Base-by-base conservation (phyloP, 805 yeast species). In the Candida golubevii region DNA sequence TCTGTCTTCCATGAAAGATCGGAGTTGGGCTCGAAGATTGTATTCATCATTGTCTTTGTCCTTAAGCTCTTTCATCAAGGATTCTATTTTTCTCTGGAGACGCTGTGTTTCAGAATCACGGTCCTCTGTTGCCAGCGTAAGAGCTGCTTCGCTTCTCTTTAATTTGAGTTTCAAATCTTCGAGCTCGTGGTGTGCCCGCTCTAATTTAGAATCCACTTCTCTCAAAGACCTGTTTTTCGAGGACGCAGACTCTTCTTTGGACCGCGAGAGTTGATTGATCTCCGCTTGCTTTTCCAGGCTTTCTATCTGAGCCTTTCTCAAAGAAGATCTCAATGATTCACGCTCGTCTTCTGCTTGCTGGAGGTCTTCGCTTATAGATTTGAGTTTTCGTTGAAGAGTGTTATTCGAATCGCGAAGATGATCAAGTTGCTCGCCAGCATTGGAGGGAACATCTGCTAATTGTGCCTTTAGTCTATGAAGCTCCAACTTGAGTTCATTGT, bases 21-120 rank as follows among this genome's bases (percentile, higher is more conserved):
- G 51, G 27, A 60, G 47, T 39, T 61, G 66, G 6, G 51, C 56
- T 43, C 58, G 53, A 31, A 62, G 45, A 14, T 45, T 46, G 30
- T 38, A 47, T 41, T 58, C 62, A 26, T 55, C 58, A 13, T 46
- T 50, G 27, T 63, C 67, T 30, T 54, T 59, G 4, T 51, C 58
- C 39, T 54, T 53, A 36, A 65, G 44, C 23, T 60, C 61, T 31
- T 44, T 45, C 18, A 45, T 43, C 26, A 56, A 47, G 1, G 49
- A 31, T 12, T 51, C 51, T 18, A 65, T 38, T 32, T 48, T 58
- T 26, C 44, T 40, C 27, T 49, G 47, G 29, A 60, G 47, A 15
- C 52, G 47, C 28, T 33, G 42, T 1, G 48, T 18, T n/a, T 56
- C 55, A 7, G 37, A 39, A 1, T 40, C 33, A 33, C 36, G 38